Conservation (phyloP, 305 asterid species). For the Rubia tinctorum region DNA sequence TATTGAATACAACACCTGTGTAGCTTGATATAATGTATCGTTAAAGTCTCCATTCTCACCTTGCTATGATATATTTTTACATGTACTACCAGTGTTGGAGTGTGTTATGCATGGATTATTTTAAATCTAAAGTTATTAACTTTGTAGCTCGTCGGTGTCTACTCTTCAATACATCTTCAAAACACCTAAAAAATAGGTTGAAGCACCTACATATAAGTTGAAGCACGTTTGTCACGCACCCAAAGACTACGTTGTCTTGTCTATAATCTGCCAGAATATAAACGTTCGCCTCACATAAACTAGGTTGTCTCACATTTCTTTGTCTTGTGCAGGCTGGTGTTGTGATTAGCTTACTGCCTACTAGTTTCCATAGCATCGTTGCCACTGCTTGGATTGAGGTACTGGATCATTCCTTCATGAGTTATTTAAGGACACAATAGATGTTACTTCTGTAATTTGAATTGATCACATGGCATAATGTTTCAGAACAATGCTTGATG, state of each 20-base stretch:
- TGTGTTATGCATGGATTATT: background rate
- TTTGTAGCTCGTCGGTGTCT: background rate
- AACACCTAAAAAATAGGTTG: too few relatives aligned
- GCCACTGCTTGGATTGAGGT: constrained; percentile 92
- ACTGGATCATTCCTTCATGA: constrained; percentile 11
- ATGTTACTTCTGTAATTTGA: background rate
- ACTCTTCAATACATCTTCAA: too few relatives aligned
- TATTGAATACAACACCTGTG: constrained; percentile 73
- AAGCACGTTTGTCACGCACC: too few relatives aligned
- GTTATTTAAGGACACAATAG: constrained; percentile 1
- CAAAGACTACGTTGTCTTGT: too few relatives aligned
- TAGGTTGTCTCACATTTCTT: constrained; percentile 10
- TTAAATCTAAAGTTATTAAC: background rate
- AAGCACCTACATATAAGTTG: too few relatives aligned
- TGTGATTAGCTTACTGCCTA: constrained; percentile 92
- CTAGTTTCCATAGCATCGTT: constrained; percentile 70
- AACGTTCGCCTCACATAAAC: too few relatives aligned
- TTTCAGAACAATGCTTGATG: background rate
- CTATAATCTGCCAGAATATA: too few relatives aligned
- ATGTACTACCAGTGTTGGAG: background rate
- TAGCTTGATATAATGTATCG: constrained; percentile 67
- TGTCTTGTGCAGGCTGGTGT: constrained; percentile 66
- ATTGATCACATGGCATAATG: background rate
- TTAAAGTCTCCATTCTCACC: constrained; percentile 45
- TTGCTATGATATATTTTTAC: constrained; percentile 48